Percentiles rank a stretch among this genome's conserved stretches.
These are phyloP conservation scores for Syzygium grande DNA, from an alignment of 345 rosid genomes.

Conservation along the genomic window DNA sequence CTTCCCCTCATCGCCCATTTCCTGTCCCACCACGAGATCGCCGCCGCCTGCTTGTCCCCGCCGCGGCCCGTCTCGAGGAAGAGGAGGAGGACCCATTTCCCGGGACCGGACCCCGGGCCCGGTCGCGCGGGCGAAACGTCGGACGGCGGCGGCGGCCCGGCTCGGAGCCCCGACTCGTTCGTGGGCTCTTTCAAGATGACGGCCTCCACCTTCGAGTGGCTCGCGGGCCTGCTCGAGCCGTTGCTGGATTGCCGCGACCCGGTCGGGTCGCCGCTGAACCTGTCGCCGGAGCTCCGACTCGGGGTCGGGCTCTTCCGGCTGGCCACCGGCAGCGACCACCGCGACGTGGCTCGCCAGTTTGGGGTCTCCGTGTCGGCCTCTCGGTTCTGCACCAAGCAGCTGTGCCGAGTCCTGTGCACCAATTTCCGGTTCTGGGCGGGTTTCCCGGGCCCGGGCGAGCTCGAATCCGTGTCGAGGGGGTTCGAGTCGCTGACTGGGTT, in stretches of 20 bases:
- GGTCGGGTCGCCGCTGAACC: constrained; percentile 35
- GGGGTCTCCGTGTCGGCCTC: constrained; percentile 49
- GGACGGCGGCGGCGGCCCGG: neutral
- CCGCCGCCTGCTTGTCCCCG: constrained; percentile 23
- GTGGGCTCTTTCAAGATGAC: constrained; percentile 37
- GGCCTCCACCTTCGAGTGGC: constrained; percentile 57
- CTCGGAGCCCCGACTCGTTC: constrained; percentile 34
- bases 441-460: constrained; percentile 41
- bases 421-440: constrained; percentile 68
- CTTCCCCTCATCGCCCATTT: constrained; percentile 26
- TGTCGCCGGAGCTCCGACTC: constrained; percentile 50
- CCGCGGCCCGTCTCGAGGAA: constrained; percentile 30
- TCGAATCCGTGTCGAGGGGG: constrained; percentile 28
- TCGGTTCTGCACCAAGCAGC: constrained; percentile 53
- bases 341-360: constrained; percentile 37
- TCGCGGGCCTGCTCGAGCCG: constrained; percentile 60
- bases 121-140: neutral
- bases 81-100: constrained; percentile 37
- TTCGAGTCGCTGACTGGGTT: constrained; percentile 37
- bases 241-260: constrained; percentile 71
- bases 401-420: constrained; percentile 65
- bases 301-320: constrained; percentile 56
- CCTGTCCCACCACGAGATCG: constrained; percentile 33
- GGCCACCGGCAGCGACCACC: constrained; percentile 40
- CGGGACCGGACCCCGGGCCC: constrained; percentile 24